Percentiles rank a stretch among this genome's conserved stretches.
phyloP scores from a whole-genome alignment of 2,329 filamentous ascomycete genomes.

The Diaporthe eres region DNA sequence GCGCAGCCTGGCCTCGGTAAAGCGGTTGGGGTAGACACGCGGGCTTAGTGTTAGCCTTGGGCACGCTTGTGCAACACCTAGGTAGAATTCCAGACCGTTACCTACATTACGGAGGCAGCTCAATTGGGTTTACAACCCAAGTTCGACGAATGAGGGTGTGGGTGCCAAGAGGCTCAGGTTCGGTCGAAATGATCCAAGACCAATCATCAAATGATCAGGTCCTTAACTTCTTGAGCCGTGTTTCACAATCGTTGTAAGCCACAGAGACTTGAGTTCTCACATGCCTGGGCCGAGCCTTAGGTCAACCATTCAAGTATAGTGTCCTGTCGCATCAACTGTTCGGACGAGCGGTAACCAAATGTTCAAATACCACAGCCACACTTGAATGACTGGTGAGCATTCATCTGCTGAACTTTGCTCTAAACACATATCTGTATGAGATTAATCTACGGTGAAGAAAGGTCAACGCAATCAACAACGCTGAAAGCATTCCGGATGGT shows the following conservation, averaged over 20 bases:
- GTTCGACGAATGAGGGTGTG: not conserved
- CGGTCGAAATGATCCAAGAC: slow-evolving; percentile 1
- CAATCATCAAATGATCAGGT: not conserved
- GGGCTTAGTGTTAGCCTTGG: not conserved
- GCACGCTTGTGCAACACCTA: not conserved
- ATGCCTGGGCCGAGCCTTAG: not conserved
- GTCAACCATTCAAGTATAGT: not conserved
- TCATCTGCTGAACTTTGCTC: not conserved
- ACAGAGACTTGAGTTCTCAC: not conserved
- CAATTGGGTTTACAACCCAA: not conserved
- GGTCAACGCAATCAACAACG: not conserved
- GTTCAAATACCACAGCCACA: not conserved
- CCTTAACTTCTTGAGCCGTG: not conserved
- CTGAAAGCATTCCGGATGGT: not conserved
- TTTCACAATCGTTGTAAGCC: not conserved
- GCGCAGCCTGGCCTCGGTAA: not conserved
- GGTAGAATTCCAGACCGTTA: not conserved
- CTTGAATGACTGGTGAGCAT: not conserved
- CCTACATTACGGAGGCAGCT: not conserved
- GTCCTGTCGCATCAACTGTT: not conserved
- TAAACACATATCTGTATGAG: not conserved
- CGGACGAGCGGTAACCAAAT: not conserved
- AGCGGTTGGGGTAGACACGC: not conserved
- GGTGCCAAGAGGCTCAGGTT: slow-evolving; percentile 10
- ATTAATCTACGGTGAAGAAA: not conserved